Evolutionary conservation across 164 flowering plant genomes (phyloP).

Genomic region (Magnolia officinalis): DNA sequence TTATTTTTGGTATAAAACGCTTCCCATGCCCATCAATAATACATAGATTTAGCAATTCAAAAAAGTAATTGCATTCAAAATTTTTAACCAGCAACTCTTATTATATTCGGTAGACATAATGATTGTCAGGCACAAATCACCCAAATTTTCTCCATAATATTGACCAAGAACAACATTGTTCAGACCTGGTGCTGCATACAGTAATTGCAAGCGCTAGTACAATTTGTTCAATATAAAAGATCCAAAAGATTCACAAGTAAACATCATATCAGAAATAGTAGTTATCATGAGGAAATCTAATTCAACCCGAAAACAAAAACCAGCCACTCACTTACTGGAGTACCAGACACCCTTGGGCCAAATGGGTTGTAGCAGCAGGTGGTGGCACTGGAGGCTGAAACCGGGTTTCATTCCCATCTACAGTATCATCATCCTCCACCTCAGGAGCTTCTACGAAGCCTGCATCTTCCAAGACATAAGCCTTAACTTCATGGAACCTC

Average conservation of each 20-base stretch:
- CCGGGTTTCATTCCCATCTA: constrained; percentile 18
- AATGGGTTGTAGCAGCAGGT: constrained; percentile 2
- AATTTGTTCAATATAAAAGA: neutral
- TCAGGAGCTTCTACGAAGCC: constrained; percentile 24
- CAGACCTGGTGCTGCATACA: neutral
- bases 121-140: neutral
- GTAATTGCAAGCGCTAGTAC: neutral
- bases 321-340: constrained; percentile 16
- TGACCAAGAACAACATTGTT: neutral
- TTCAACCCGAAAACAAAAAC: neutral
- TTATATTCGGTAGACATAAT: too few species aligned
- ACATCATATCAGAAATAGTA: neutral
- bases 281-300: neutral
- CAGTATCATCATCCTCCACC: neutral
- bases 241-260: neutral
- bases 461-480: constrained; percentile 46
- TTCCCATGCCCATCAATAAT: neutral
- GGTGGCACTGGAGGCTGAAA: constrained; percentile 11
- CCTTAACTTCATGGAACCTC: constrained; percentile 68
- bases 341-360: constrained; percentile 30
- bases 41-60: neutral
- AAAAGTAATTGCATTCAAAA: neutral
- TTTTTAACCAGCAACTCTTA: neutral
- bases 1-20: neutral
- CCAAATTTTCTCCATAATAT: neutral